Conservation (phyloP, 805 yeast species). For the Ogataea populi-albae region DNA sequence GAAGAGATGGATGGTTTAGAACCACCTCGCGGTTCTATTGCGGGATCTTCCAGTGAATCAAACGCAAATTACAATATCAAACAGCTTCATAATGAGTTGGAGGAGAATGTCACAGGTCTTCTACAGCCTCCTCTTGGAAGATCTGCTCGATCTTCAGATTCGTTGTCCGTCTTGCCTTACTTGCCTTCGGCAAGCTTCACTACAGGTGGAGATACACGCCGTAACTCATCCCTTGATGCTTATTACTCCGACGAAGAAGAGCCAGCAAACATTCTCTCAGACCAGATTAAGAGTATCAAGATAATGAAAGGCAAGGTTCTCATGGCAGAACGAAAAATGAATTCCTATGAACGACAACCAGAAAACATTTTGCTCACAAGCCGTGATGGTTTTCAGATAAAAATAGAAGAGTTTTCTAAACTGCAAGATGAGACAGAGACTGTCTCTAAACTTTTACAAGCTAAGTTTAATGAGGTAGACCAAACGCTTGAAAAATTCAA, state of each 20-base stretch:
- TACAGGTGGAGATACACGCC: not conserved
- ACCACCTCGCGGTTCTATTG: slow-evolving; percentile 3
- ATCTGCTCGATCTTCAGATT: slow-evolving; percentile 11
- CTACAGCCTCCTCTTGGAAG: not conserved
- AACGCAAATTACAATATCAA: not conserved
- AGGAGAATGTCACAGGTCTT: not conserved
- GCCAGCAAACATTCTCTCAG: slow-evolving; percentile 10
- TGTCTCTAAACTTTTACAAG: slow-evolving; percentile 16
- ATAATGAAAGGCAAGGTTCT: slow-evolving; percentile 14
- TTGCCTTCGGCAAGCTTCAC: slow-evolving; percentile 3
- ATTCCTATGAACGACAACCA: slow-evolving; percentile 16
- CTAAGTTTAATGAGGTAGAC: slow-evolving; percentile 22
- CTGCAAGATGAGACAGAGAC: slow-evolving; percentile 29
- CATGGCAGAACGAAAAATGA: slow-evolving; percentile 18
- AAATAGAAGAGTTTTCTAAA: slow-evolving; percentile 28
- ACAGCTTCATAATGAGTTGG: not conserved
- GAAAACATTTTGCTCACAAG: slow-evolving; percentile 21
- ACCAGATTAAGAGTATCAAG: slow-evolving; percentile 13
- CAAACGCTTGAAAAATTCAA: slow-evolving; percentile 20
- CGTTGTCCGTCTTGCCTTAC: slow-evolving; percentile 8
- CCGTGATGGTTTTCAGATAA: slow-evolving; percentile 22
- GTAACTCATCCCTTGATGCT: slow-evolving; percentile 2
- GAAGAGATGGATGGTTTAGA: slow-evolving; percentile 7
- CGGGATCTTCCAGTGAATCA: not conserved
- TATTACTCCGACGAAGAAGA: slow-evolving; percentile 8